Evolutionary conservation across 495 filamentous ascomycete genomes (phyloP), one percentile per base, ranked within the genome.

Genomic region (Talaromyces ruber): DNA sequence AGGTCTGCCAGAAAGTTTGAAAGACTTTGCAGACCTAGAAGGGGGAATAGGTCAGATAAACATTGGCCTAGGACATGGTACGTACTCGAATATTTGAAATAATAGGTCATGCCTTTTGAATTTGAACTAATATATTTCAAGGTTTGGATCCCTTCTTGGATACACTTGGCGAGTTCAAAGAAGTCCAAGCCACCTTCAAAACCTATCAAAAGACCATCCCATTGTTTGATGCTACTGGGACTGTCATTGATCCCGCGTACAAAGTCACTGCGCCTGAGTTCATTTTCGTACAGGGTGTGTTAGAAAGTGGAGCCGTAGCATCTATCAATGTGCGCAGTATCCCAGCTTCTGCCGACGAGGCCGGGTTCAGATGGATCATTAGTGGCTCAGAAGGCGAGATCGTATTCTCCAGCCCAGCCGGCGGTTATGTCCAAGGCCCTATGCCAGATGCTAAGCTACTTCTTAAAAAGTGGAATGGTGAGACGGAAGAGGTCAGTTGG

Each of bases 371-470:
- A 18, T 87, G 84, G 85, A 71, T 67, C 0, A 82, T 88, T 51
- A 73, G 76, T 32, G 82, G 84, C 54, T 73, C 78, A 26, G 79
- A 77, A 64, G 84, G 84, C 5, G 81, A 85, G 68, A 78, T 86
- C 18, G 70, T 74, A 22, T 67, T 86, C 21, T 72, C 75, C 1
- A 72, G 72, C 1, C 59, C 59, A 21, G 53, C 60, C 11, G 65
- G 65, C 1, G 62, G 70, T 1, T 72, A 73, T 8, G 21, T 82
- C n/a, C 70, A 79, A 32, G 72, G 75, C 9, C 67, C 66, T 24
- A 62, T 66, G 0, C 67, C 71, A 1, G 67, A 72, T 21, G 64
- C 71, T 11, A 71, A 71, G 14, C 70, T 86, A 8, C 69, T 78
- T 60, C 45, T 84, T 6, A 72, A 79, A 30, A 71, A 79, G 34